phyloP scores from a whole-genome alignment of 495 filamentous ascomycete genomes.

The Elasticomyces elasticus region DNA sequence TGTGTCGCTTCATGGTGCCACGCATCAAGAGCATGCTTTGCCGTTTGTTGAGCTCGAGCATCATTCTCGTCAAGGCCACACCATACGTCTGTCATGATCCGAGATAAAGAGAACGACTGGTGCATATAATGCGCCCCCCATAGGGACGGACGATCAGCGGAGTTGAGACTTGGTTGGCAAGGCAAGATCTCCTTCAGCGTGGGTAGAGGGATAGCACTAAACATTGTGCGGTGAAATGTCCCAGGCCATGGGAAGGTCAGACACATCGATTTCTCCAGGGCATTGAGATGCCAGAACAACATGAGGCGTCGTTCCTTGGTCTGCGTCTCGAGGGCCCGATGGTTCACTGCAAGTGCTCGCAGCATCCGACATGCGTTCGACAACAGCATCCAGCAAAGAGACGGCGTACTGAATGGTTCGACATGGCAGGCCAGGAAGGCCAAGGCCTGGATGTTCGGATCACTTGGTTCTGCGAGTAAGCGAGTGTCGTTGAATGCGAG shows the following conservation, averaged over 20 bases:
- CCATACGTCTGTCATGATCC: conserved; percentile 7
- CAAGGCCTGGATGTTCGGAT: conserved; percentile 11
- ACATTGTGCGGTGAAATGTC: conserved; percentile 3
- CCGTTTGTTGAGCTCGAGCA: background rate
- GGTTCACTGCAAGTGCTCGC: conserved; percentile 4
- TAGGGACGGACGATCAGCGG: background rate
- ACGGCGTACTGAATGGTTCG: conserved; percentile 7
- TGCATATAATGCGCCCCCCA: conserved; percentile 9
- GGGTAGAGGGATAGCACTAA: background rate
- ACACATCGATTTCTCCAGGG: conserved; percentile 5
- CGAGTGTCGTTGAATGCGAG: conserved; percentile 16
- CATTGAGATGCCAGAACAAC: conserved; percentile 12
- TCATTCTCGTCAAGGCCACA: background rate
- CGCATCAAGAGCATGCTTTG: conserved; percentile 2
- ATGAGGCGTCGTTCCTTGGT: conserved; percentile 9
- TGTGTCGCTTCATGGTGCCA: conserved; percentile 1
- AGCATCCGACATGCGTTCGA: conserved; percentile 13
- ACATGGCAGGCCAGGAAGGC: conserved; percentile 5
- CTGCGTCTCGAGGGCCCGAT: background rate
- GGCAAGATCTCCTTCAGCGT: conserved; percentile 4
- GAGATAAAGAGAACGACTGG: background rate
- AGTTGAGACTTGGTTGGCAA: background rate
- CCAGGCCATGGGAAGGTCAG: conserved; percentile 5
- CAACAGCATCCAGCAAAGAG: conserved; percentile 13
- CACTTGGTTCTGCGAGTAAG: conserved; percentile 13